A percentile compares a stretch with the other conserved stretches of the same genome.
These are phyloP conservation scores for Botrytis galanthina DNA, from an alignment of 2,329 filamentous ascomycete species.

Conservation along the genomic window DNA sequence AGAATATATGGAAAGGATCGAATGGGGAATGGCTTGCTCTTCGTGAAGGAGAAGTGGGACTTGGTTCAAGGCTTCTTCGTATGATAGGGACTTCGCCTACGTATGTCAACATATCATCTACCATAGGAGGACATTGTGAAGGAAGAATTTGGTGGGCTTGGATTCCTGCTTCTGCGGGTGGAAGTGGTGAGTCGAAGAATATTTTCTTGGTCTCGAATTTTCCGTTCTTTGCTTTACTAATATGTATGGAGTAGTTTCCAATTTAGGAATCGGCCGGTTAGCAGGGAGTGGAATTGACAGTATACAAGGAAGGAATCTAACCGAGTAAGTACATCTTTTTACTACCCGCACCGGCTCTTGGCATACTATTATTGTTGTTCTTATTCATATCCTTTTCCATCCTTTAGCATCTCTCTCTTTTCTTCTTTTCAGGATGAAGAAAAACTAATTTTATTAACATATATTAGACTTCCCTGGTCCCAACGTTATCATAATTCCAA, in stretches of 20 bases:
- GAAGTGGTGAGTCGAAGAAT: neutral
- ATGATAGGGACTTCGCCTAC: neutral
- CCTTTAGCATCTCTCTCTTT: no score
- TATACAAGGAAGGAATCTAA: neutral
- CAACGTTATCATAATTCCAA: neutral
- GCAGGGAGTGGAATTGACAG: neutral
- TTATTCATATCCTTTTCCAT: no score
- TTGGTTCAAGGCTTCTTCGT: neutral
- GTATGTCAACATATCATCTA: neutral
- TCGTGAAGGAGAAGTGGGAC: neutral
- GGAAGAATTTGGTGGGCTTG: neutral
- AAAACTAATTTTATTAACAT: neutral
- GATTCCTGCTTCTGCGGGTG: neutral
- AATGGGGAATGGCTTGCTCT: neutral
- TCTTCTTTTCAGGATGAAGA: neutral
- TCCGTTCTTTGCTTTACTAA: neutral
- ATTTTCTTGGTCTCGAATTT: no score
- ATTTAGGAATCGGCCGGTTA: neutral
- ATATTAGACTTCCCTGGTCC: neutral
- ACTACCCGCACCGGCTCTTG: neutral
- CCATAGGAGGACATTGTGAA: neutral
- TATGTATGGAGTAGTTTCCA: neutral
- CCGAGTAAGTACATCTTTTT: neutral
- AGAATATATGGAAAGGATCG: neutral
- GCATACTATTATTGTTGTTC: no score